phyloP scores from a whole-genome alignment of 192 early-diverging fungal species.

The Oehlia diaphana region DNA sequence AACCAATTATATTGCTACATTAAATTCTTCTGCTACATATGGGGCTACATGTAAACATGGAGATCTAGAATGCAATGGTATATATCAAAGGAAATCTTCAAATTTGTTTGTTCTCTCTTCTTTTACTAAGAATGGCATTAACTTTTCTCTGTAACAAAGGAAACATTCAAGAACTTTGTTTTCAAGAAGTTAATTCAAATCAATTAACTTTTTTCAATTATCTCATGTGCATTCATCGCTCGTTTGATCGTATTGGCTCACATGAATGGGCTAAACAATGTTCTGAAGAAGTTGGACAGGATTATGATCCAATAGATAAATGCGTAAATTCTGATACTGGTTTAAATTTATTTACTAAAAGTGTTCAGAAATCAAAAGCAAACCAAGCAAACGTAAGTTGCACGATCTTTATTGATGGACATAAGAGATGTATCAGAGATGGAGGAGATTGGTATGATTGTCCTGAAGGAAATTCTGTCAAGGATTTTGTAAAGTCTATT shows the following conservation, averaged over 20 bases:
- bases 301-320: conserved; percentile 42
- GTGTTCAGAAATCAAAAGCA: conserved; percentile 40
- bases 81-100: conserved; percentile 29
- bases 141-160: conserved; percentile 6
- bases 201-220: conserved; percentile 36
- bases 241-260: conserved; percentile 28
- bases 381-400: conserved; percentile 51
- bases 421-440: conserved; percentile 58
- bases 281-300: conserved; percentile 25
- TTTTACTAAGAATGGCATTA: conserved; percentile 39
- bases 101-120: conserved; percentile 25
- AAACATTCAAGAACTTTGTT: conserved; percentile 51
- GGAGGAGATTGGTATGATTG: conserved; percentile 48
- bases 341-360: conserved; percentile 36
- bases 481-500: conserved; percentile 38
- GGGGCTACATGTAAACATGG: conserved; percentile 54
- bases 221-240: conserved; percentile 39
- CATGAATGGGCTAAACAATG: conserved; percentile 35
- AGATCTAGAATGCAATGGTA: conserved; percentile 50
- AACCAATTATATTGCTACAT: conserved; percentile 48
- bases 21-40: conserved; percentile 37
- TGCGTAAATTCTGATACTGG: conserved; percentile 46
- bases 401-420: conserved; percentile 56
- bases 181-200: conserved; percentile 33
- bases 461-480: conserved; percentile 25